Conservation (phyloP, 2,329 filamentous ascomycete species). For the Cladophialophora exuberans region DNA sequence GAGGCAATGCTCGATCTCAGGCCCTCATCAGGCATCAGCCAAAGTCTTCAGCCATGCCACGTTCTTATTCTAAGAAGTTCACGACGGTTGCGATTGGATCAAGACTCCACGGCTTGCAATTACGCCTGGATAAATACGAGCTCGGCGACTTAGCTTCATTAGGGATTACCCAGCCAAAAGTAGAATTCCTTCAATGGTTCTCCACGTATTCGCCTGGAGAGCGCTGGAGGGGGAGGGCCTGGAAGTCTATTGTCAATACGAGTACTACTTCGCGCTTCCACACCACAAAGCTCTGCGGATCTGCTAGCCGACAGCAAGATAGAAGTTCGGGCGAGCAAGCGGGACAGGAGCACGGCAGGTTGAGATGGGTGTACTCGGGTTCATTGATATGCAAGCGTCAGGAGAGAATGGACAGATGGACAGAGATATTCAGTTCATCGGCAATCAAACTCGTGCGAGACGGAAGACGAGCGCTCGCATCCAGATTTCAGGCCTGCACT, state of each 20-base stretch:
- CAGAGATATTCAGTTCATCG: too few species aligned
- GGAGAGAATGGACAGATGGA: too few species aligned
- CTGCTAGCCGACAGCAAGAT: too few species aligned
- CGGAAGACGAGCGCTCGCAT: too few species aligned
- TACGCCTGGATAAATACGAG: background rate
- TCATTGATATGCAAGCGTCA: too few species aligned
- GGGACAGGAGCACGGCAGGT: background rate
- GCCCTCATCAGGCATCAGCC: constrained; percentile 12
- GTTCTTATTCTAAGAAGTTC: background rate
- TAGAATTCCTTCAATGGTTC: background rate
- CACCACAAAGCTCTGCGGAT: too few species aligned
- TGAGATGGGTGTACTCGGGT: too few species aligned
- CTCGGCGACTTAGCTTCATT: background rate
- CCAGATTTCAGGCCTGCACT: background rate
- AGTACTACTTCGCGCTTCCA: too few species aligned
- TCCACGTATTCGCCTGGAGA: constrained; percentile 12
- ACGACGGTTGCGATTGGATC: background rate
- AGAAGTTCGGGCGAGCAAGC: background rate
- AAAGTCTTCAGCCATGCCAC: background rate
- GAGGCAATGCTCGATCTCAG: background rate
- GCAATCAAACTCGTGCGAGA: too few species aligned
- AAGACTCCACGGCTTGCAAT: background rate
- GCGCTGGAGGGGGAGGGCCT: background rate
- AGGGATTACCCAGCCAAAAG: too few species aligned
- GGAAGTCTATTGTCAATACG: too few species aligned